Conservation (phyloP, 2,329 filamentous ascomycete genomes). For the Bipolaris oryzae region DNA sequence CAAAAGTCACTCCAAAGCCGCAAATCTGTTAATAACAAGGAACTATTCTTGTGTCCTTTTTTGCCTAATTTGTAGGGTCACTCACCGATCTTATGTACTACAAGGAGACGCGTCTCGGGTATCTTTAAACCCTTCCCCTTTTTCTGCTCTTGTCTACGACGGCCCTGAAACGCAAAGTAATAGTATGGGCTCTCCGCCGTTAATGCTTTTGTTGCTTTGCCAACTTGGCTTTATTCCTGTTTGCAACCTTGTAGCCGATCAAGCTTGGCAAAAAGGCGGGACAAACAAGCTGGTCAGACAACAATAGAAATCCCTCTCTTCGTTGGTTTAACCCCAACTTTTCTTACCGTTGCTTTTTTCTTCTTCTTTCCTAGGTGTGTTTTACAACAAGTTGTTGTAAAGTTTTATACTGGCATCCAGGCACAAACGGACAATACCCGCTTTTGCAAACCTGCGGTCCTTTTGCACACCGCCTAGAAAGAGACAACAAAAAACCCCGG, state of each 20-base stretch:
- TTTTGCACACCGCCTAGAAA: conserved; percentile 6
- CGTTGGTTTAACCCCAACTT: background rate
- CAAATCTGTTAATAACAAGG: background rate
- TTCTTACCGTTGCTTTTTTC: background rate
- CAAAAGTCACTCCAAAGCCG: background rate
- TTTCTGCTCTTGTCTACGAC: background rate
- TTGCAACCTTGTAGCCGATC: conserved; percentile 39
- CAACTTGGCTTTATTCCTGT: conserved; percentile 33
- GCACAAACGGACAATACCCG: no score
- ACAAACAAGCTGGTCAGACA: conserved; percentile 7
- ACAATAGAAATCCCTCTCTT: no score
- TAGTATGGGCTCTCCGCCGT: background rate
- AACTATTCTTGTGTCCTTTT: background rate
- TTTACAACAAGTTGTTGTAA: background rate
- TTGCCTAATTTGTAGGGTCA: no score
- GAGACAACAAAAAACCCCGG: background rate
- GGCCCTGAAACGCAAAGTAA: background rate
- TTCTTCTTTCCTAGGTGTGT: background rate
- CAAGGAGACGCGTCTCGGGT: no score
- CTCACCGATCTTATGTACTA: no score
- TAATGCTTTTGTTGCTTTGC: no score
- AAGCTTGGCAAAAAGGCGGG: conserved; percentile 29
- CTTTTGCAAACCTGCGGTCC: no score
- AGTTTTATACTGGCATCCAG: conserved; percentile 2
- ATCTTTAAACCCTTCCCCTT: background rate